Evolutionary conservation across 2,329 filamentous ascomycete genomes (phyloP), one percentile per base, ranked within the genome.

Genomic region (Cryphonectria radicalis): DNA sequence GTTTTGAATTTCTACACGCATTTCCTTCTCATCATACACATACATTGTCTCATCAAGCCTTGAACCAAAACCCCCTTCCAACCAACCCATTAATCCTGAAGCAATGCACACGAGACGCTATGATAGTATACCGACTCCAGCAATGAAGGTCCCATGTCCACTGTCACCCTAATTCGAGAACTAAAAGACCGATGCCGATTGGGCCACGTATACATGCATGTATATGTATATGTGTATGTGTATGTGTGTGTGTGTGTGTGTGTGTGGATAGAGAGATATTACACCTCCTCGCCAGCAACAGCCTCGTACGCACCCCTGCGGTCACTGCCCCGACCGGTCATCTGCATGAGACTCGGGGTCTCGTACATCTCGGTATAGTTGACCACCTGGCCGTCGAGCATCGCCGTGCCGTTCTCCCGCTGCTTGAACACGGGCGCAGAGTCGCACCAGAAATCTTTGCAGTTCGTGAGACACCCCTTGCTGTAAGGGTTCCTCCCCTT

Each of bases 401-500:
- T 83, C 0, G 92, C 94, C 60, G 87, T 86, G 17, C 95, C 95
- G 66, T 89, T 91, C 77, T 93, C 90, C 71, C 92, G 88, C 76
- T 87, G 89, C 14, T 92, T 90, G 79, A 97, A 95, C 25, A 97
- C 80, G 0, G 95, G 92, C 2, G 93, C 91, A 1, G 93, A 90
- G 79, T 98, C 96, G 77, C 93, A 95, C 94, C 95, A 98, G 80
- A 99, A 99, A 81, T 99, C 97, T 75, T 89, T 92, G 82, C 96
- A 99, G 79, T 99, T 99, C 72, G 91, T 88, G n/a, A 97, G 76
- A 55, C 94, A 86, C 10, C 96, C 96, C 43, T 90, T 87, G 71
- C 91, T 95, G 80, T 95, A 99, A 0, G 95, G 95, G 79, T 98
- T 99, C 75, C 86, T 86, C 78, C 87, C 87, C 70, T 86, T 85